These are phyloP conservation scores for Anisodus acutangulus DNA, from an alignment of 257 asterid genomes.

Conservation along the genomic window DNA sequence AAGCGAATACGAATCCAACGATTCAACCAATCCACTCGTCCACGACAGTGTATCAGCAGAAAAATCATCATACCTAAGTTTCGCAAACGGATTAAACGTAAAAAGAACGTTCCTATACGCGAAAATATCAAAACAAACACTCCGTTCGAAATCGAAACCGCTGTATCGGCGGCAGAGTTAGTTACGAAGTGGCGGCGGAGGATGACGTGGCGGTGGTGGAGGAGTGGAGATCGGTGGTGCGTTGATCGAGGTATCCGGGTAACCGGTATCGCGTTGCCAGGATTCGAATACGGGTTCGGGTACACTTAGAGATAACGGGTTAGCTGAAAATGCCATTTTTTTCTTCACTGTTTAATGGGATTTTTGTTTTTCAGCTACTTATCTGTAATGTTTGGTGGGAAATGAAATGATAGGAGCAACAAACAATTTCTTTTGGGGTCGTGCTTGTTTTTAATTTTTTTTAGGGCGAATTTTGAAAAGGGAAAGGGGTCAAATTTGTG, in stretches of 20 bases:
- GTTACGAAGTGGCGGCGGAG: constrained; percentile 24
- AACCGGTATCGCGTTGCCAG: constrained; percentile 91
- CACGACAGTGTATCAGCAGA: constrained; percentile 76
- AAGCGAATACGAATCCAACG: constrained; percentile 72
- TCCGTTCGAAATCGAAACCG: constrained; percentile 44
- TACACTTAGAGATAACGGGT: constrained; percentile 85
- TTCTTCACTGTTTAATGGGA: not conserved
- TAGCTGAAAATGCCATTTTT: constrained; percentile 71
- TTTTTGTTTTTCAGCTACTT: not conserved
- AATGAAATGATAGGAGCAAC: not conserved
- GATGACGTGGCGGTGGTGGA: constrained; percentile 40
- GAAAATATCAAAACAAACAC: constrained; percentile 51
- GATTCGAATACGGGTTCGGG: constrained; percentile 84
- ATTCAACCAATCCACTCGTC: constrained; percentile 74
- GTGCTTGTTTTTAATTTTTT: not conserved
- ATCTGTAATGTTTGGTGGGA: constrained; percentile 20
- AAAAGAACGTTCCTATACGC: constrained; percentile 64
- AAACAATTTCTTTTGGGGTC: not conserved
- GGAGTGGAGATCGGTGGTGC: constrained; percentile 78
- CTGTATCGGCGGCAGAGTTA: constrained; percentile 27
- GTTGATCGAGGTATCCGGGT: constrained; percentile 84
- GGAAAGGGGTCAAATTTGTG: not conserved
- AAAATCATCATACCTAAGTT: constrained; percentile 72
- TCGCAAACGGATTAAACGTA: constrained; percentile 81
- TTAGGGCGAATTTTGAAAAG: not conserved